Base-by-base conservation (phyloP, 805 yeast species). In the Ogataea zsoltii region DNA sequence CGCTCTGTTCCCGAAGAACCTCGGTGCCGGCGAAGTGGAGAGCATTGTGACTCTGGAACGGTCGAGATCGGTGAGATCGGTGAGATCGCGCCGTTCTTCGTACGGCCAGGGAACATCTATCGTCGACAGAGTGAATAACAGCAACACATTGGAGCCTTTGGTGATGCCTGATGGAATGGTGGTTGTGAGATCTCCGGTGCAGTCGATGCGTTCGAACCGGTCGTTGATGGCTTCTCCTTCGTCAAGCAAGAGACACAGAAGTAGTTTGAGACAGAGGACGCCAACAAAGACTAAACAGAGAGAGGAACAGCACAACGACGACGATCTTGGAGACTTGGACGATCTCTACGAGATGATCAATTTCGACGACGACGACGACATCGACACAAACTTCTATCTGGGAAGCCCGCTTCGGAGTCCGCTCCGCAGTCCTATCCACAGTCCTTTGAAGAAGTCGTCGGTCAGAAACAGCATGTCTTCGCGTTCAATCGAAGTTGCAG, bases 31-130 rank as follows among this genome's bases (percentile, higher is more conserved):
- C 42, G 95, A 87, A 57, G 86, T 87, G 10, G 87, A 83, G 52
- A 82, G 87, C 37, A 87, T 87, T 46, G 83, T 84, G 2, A 76
- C 85, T 7, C 59, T 87, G 35, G 95, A 87, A 61, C 72, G 91
- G 48, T 77, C 85, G 7, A 59, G 80, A 40, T 76, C 82, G 4
- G 69, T 77, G 69, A 74, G 77, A 57, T 82, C 82, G 3, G 69
- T 76, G 67, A 74, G 77, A 56, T 82, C 89, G 0, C 45, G 34
- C 14, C 48, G 48, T 16, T 57, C 39, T 4, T 55, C 55, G 33
- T 38, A n/a, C n/a, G 41, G 53, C 2, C 42, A 51, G 14, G 52
- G 51, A 23, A 50, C 51, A 23, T 63, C 70, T 2, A 58, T 63
- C 38, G 55, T 57, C 7, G 61, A 54, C 16, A 46, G 54, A 50